These are phyloP conservation scores for Candida tallmaniae DNA, from an alignment of 805 yeast genomes.

Conservation along the genomic window DNA sequence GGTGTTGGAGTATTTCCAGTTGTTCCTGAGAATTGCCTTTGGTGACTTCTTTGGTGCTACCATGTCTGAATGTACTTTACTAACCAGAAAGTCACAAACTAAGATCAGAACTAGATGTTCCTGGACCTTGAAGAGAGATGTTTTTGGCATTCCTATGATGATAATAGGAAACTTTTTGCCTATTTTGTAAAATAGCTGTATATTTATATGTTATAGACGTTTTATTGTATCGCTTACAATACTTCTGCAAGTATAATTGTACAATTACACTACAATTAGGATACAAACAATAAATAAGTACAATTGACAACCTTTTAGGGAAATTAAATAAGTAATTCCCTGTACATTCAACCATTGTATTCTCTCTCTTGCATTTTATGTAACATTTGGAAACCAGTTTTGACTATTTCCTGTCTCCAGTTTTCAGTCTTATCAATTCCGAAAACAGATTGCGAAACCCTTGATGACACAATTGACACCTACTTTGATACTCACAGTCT, in stretches of 20 bases:
- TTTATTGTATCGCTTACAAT: neutral
- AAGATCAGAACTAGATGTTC: constrained; percentile 75
- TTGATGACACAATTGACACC: constrained; percentile 16
- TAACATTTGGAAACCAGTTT: too few relatives aligned
- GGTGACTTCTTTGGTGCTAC: constrained; percentile 84
- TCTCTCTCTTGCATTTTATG: too few relatives aligned
- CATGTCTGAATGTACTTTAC: constrained; percentile 80
- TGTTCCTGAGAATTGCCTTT: constrained; percentile 80
- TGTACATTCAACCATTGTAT: too few relatives aligned
- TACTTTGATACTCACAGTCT: constrained; percentile 40
- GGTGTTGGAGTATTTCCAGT: constrained; percentile 81
- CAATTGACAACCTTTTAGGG: too few relatives aligned
- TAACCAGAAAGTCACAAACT: constrained; percentile 50
- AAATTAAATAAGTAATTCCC: too few relatives aligned
- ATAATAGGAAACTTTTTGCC: constrained; percentile 91
- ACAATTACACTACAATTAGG: too few relatives aligned
- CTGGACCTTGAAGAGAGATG: constrained; percentile 93
- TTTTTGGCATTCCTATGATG: constrained; percentile 97
- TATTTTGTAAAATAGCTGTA: constrained; percentile 34
- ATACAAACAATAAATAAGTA: too few relatives aligned
- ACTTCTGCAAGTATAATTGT: too few relatives aligned
- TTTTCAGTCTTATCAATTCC: too few relatives aligned
- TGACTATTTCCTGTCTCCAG: too few relatives aligned
- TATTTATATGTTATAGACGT: too few relatives aligned
- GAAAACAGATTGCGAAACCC: neutral